Evolutionary conservation across 2,329 filamentous ascomycete genomes (phyloP).

Genomic region (Stagonosporopsis rhizophila): DNA sequence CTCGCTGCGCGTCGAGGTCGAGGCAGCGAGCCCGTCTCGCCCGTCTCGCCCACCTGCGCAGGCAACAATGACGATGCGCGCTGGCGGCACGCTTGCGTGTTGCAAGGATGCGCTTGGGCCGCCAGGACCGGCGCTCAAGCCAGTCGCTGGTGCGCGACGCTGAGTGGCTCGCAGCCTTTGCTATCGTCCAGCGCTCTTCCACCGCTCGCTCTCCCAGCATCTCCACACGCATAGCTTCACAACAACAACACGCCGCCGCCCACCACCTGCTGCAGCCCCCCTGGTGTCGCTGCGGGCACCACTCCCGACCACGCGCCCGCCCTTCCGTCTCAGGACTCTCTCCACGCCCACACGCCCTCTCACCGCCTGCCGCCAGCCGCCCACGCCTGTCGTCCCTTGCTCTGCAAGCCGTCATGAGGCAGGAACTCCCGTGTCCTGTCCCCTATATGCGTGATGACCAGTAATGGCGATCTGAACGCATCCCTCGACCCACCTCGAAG

Average conservation of each 20-base stretch:
- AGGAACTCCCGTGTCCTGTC: conserved; percentile 49
- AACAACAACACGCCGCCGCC: conserved; percentile 19
- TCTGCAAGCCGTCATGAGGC: conserved; percentile 49
- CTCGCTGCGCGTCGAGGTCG: too few relatives aligned
- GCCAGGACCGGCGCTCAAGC: conserved; percentile 25
- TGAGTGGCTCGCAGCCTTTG: conserved; percentile 28
- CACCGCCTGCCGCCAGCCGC: conserved; percentile 11
- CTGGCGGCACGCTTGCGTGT: conserved; percentile 13
- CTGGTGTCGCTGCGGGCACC: conserved; percentile 19
- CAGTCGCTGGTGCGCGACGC: conserved; percentile 25
- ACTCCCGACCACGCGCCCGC: conserved; percentile 21
- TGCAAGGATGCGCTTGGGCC: conserved; percentile 30
- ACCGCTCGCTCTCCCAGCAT: conserved; percentile 22
- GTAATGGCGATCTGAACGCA: conserved; percentile 48
- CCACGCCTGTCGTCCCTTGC: conserved; percentile 33
- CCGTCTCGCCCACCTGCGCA: not conserved
- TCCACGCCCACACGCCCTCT: conserved; percentile 19
- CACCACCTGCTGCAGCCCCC: conserved; percentile 17
- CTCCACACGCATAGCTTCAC: conserved; percentile 19
- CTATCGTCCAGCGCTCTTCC: conserved; percentile 18
- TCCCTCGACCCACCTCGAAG: conserved; percentile 30
- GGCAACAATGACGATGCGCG: conserved; percentile 2
- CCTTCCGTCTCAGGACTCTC: conserved; percentile 18
- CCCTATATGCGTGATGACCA: conserved; percentile 49
- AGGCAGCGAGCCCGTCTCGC: too few relatives aligned